Percentiles rank a stretch among this genome's conserved stretches.
Evolutionary conservation across 1,284 basidiomycete species (phyloP).

Genomic region (Takashimella koratensis): DNA sequence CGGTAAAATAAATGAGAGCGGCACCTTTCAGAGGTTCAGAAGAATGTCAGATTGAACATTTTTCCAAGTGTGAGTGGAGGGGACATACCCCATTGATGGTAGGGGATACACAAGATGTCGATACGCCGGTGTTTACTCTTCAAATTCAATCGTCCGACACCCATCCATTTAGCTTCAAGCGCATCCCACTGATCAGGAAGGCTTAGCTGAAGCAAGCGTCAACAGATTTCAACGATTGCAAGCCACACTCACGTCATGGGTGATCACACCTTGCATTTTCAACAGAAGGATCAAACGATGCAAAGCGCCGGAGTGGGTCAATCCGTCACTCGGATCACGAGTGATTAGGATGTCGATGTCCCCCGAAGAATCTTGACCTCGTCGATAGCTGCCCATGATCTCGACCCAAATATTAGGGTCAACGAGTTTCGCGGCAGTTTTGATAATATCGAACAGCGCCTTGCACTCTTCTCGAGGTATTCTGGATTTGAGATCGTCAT

Average conservation of each 20-base stretch:
- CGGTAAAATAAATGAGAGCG: constrained; percentile 80
- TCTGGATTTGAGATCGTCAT: constrained; percentile 66
- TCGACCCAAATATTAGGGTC: constrained; percentile 70
- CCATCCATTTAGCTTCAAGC: constrained; percentile 73
- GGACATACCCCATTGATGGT: constrained; percentile 57
- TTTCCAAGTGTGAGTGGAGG: no score
- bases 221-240: no score
- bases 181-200: constrained; percentile 61
- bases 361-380: constrained; percentile 72
- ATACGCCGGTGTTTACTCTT: constrained; percentile 62
- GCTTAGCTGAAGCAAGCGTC: constrained; percentile 23
- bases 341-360: constrained; percentile 89
- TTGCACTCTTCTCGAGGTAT: constrained; percentile 79
- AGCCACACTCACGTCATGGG: constrained; percentile 60
- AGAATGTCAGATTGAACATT: no score
- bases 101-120: constrained; percentile 74
- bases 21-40: no score
- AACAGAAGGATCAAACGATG: constrained; percentile 58
- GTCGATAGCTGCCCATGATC: constrained; percentile 85
- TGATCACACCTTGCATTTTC: constrained; percentile 61
- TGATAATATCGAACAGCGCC: constrained; percentile 67
- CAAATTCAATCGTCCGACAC: constrained; percentile 58
- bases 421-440: constrained; percentile 63
- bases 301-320: constrained; percentile 61
- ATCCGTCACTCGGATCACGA: constrained; percentile 65